Evolutionary conservation across 2,329 filamentous ascomycete species (phyloP), one percentile per base, ranked within the genome.

Genomic region (Fusarium illudens): DNA sequence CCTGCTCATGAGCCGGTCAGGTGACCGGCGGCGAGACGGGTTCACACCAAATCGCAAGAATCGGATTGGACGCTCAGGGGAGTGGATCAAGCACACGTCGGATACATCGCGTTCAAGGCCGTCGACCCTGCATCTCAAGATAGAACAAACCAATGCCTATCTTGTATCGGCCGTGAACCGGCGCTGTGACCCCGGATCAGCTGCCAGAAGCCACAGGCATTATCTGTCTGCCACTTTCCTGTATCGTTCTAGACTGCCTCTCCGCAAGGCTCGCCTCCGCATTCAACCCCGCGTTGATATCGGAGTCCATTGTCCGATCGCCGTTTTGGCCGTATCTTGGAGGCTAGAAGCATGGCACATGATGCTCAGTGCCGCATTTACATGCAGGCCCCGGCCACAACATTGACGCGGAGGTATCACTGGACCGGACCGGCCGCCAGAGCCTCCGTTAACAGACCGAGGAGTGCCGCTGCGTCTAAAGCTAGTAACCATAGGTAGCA

Each of bases 1-100:
- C 8, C 27, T 34, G 53, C 29, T 29, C 25, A 17, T 19, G n/a
- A 30, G 17, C 65, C 65, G 65, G 65, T 68, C 65, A 68, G 46
- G 58, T 68, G 65, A 68, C 68, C 65, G 65, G 65, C 55, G 65
- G 62, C 62, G 68, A 62, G 57, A 46, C 29, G 9, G 19, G 32
- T 30, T 46, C 15, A 36, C 32, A n/a, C 58, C 48, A 55, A 62
- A 59, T 66, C n/a, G 6, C 27, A 36, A 9, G 19, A 34, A 51
- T 29, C 17, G 25, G 57, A 68, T 66, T 68, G 65, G 62, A 44
- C 13, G 22, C 7, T 7, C 10, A 30, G 19, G 17, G 32, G 11
- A 50, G 62, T 68, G 62, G 58, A 57, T 17, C 39, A 53, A 54
- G 65, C 63, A 6, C 37, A 39, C 34, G 34, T 59, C 65, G 65